phyloP scores from a whole-genome alignment of 371 early-diverging fungal species.

The Capillidium heterosporum region DNA sequence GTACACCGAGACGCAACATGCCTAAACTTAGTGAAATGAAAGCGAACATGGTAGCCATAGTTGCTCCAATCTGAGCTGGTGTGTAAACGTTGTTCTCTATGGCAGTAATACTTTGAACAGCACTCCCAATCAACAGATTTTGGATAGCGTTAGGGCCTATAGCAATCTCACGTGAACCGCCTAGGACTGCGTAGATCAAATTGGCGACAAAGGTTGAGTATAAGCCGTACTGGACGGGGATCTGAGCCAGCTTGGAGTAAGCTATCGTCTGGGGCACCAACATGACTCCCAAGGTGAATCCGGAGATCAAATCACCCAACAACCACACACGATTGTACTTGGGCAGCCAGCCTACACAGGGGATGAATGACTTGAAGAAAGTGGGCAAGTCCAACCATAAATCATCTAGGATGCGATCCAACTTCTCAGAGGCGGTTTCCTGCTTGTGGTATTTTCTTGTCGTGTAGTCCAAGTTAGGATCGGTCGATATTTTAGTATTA shows the following conservation, averaged over 20 bases:
- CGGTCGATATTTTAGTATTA: no score
- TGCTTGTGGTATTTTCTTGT: constrained; percentile 5
- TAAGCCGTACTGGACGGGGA: constrained; percentile 72
- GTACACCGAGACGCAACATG: constrained; percentile 54
- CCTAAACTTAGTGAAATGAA: constrained; percentile 48
- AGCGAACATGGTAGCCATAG: constrained; percentile 15
- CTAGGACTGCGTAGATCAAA: constrained; percentile 52
- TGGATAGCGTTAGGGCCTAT: constrained; percentile 83
- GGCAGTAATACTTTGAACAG: constrained; percentile 23
- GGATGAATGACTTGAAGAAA: constrained; percentile 7
- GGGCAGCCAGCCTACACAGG: constrained; percentile 13
- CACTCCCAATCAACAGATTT: constrained; percentile 52
- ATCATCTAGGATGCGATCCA: neutral
- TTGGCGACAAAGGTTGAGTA: constrained; percentile 65
- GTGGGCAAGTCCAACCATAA: neutral
- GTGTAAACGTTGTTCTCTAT: neutral
- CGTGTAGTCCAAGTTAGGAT: constrained; percentile 1
- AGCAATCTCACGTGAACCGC: constrained; percentile 69
- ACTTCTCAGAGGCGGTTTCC: neutral
- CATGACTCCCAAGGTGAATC: constrained; percentile 66
- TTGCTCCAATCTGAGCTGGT: neutral
- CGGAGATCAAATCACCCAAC: constrained; percentile 64
- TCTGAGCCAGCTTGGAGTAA: constrained; percentile 63
- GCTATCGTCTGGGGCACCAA: constrained; percentile 74
- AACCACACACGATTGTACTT: constrained; percentile 40